Conservation (phyloP, 2,329 filamentous ascomycete genomes). For the Verticillium dahliae region DNA sequence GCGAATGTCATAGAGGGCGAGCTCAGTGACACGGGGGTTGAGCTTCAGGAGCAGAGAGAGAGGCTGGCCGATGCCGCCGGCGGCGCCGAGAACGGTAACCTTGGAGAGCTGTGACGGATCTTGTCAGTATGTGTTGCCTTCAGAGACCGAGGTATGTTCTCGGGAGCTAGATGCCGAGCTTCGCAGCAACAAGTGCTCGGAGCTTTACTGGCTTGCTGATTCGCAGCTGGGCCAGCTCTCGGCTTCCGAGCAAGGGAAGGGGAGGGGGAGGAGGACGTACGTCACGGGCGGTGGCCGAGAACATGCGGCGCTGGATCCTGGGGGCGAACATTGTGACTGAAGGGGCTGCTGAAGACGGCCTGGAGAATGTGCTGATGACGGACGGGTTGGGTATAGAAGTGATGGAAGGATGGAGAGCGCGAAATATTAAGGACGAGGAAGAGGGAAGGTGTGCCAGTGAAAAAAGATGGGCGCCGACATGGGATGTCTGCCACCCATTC, state of each 20-base stretch:
- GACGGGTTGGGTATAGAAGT: constrained; percentile 1
- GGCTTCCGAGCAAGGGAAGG: constrained; percentile 2
- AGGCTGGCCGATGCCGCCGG: constrained; percentile 97
- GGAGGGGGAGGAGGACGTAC: constrained; percentile 39
- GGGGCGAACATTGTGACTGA: constrained; percentile 65
- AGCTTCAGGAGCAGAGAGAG: constrained; percentile 97
- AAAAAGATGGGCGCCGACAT: constrained; percentile 1
- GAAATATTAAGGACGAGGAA: constrained; percentile 6
- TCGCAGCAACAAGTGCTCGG: not conserved
- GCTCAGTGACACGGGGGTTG: constrained; percentile 88
- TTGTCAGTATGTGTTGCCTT: not conserved
- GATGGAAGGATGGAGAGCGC: not conserved
- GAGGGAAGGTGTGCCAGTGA: constrained; percentile 9
- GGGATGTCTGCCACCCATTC: not conserved
- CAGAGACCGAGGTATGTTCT: not conserved
- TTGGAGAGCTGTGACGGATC: constrained; percentile 69
- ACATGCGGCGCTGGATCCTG: constrained; percentile 68
- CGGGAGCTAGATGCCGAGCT: constrained; percentile 4
- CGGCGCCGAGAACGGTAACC: constrained; percentile 93
- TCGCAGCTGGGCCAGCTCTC: not conserved
- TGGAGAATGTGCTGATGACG: constrained; percentile 6
- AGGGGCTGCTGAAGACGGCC: constrained; percentile 1
- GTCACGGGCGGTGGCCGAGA: constrained; percentile 72
- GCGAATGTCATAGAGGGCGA: constrained; percentile 97
- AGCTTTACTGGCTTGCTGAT: not conserved